Conservation (phyloP, 2,329 filamentous ascomycete genomes). For the Taxawa tesnikishii region DNA sequence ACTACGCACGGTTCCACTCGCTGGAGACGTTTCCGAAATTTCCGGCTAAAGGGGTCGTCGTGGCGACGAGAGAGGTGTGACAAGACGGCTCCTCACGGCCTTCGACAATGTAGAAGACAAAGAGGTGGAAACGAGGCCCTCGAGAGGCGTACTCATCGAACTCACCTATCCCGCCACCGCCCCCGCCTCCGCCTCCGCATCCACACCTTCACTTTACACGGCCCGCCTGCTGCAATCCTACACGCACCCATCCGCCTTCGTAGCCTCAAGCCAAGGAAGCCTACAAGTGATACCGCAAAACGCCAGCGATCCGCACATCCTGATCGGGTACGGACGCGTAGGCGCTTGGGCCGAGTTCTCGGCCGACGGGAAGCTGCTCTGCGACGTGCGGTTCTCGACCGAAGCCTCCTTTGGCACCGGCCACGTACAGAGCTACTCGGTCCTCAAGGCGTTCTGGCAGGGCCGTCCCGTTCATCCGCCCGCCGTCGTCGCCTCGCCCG, state of each 20-base stretch:
- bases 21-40: slow-evolving; percentile 29
- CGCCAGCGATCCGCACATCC: slow-evolving; percentile 27
- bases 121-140: slow-evolving; percentile 1
- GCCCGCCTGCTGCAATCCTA: slow-evolving; percentile 18
- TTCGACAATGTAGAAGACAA: slow-evolving; percentile 33
- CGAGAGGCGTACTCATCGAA: slow-evolving; percentile 3
- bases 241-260: slow-evolving; percentile 13
- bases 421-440: slow-evolving; percentile 34
- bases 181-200: background rate
- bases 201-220: slow-evolving; percentile 10
- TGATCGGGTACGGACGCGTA: slow-evolving; percentile 42
- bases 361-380: slow-evolving; percentile 34
- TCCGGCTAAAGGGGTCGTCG: slow-evolving; percentile 5
- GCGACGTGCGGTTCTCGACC: slow-evolving; percentile 35
- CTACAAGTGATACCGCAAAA: slow-evolving; percentile 22
- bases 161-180: slow-evolving; percentile 2
- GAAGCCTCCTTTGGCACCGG: slow-evolving; percentile 1
- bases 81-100: slow-evolving; percentile 32
- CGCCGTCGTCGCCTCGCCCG: slow-evolving; percentile 14
- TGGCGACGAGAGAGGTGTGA: slow-evolving; percentile 14
- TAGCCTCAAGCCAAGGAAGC: slow-evolving; percentile 13
- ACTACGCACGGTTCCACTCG: slow-evolving; percentile 21
- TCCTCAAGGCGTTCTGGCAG: slow-evolving; percentile 36
- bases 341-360: slow-evolving; percentile 26
- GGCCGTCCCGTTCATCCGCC: slow-evolving; percentile 22